phyloP scores from a whole-genome alignment of 768 basidiomycete genomes.

The Rickenella mellea region DNA sequence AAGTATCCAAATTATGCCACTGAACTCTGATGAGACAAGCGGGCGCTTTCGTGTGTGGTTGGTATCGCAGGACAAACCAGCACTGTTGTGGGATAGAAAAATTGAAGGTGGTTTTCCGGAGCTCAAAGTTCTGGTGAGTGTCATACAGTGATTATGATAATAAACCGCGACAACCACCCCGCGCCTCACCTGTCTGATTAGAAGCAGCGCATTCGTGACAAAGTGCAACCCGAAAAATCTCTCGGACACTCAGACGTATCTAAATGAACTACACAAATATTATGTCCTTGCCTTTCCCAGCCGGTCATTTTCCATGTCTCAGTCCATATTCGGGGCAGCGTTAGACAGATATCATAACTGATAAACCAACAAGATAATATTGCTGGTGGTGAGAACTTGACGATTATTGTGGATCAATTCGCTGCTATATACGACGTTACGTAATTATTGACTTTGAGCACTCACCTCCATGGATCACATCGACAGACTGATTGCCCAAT shows the following conservation, averaged over 20 bases:
- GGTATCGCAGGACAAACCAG: constrained; percentile 26
- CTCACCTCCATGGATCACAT: no score
- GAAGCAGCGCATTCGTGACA: constrained; percentile 86
- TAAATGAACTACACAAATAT: constrained; percentile 1
- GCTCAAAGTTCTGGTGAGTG: constrained; percentile 67
- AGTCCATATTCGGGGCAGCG: no score
- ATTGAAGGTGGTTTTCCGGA: constrained; percentile 89
- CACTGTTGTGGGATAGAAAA: constrained; percentile 84
- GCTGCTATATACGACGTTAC: no score
- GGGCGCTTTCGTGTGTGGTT: constrained; percentile 93
- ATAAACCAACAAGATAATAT: no score
- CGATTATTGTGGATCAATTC: no score
- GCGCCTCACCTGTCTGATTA: constrained; percentile 21
- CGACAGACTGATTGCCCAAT: constrained; percentile 55
- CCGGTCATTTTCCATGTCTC: no score
- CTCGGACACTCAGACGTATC: constrained; percentile 84
- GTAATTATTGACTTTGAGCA: no score
- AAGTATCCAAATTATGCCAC: constrained; percentile 63
- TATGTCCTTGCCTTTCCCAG: no score
- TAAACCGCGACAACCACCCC: background rate
- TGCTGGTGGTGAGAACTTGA: no score
- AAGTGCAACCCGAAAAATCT: constrained; percentile 69
- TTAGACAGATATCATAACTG: no score
- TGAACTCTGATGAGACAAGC: constrained; percentile 71
- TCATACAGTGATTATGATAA: background rate